phyloP scores from a whole-genome alignment of 2,329 filamentous ascomycete genomes.

The Epichloe hybrida region DNA sequence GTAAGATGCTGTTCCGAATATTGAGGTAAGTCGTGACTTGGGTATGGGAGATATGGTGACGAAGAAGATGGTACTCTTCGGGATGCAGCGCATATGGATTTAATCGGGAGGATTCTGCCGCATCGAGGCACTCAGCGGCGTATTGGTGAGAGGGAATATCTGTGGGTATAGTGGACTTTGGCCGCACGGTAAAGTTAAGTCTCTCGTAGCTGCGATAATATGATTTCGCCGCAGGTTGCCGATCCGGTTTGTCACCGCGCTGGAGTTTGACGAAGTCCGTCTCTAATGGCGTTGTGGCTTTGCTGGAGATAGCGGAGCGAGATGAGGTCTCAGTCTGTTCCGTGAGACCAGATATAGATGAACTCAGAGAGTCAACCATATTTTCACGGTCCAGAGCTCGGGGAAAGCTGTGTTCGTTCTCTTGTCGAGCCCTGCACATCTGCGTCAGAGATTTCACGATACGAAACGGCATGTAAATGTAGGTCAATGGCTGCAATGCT shows the following conservation, averaged over 20 bases:
- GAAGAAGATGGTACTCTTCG: conserved; percentile 69
- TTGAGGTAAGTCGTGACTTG: conserved; percentile 95
- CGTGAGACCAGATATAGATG: too few species aligned
- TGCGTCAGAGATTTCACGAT: not conserved
- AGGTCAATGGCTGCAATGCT: conserved; percentile 8
- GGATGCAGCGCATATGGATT: conserved; percentile 80
- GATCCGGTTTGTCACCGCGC: too few species aligned
- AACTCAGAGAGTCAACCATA: too few species aligned
- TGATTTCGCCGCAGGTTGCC: conserved; percentile 10
- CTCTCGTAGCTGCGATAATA: conserved; percentile 20
- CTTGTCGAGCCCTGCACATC: conserved; percentile 5
- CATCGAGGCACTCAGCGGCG: conserved; percentile 79
- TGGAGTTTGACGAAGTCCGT: too few species aligned
- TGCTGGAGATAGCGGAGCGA: too few species aligned
- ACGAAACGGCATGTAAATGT: not conserved
- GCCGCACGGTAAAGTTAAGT: conserved; percentile 44
- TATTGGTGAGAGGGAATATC: conserved; percentile 63
- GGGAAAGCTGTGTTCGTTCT: conserved; percentile 8
- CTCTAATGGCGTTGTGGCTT: too few species aligned
- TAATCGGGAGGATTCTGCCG: conserved; percentile 77
- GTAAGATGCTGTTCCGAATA: conserved; percentile 84
- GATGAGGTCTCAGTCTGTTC: too few species aligned
- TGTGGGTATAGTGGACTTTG: conserved; percentile 72
- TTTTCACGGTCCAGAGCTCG: conserved; percentile 3
- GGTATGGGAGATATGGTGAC: conserved; percentile 67